phyloP scores from a whole-genome alignment of 208 protist genomes.

The Leishmania aethiopica region DNA sequence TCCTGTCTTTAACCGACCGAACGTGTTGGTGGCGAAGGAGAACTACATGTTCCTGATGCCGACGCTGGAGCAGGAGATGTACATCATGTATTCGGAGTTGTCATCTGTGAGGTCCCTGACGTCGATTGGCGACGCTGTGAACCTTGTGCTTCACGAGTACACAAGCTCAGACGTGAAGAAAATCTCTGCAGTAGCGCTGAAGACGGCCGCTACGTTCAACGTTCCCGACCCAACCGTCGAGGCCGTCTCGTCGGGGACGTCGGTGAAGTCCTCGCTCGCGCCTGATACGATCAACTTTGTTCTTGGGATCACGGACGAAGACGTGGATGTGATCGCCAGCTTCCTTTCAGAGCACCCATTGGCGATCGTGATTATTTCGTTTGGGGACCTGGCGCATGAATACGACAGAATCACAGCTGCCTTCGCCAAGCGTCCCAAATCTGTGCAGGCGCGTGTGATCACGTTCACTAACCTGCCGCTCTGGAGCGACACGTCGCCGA shows the following conservation, averaged over 20 bases:
- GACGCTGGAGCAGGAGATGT: constrained; percentile 64
- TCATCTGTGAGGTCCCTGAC: not conserved
- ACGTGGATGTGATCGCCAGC: constrained; percentile 14
- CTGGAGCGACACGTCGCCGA: constrained; percentile 35
- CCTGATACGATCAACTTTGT: not conserved
- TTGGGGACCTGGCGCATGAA: constrained; percentile 33
- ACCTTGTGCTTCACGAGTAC: not conserved
- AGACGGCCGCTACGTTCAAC: not conserved
- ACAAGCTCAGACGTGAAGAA: not conserved
- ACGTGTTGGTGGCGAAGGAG: not conserved
- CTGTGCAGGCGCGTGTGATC: constrained; percentile 31
- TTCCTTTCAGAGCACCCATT: constrained; percentile 21
- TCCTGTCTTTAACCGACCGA: not conserved
- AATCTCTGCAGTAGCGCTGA: not conserved
- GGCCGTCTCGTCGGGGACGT: not conserved
- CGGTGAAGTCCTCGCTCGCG: not conserved
- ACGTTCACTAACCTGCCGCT: constrained; percentile 49
- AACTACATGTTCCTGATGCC: constrained; percentile 21
- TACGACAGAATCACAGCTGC: constrained; percentile 20
- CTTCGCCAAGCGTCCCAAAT: constrained; percentile 9
- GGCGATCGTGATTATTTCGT: constrained; percentile 32
- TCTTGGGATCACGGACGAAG: constrained; percentile 14
- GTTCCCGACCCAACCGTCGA: not conserved
- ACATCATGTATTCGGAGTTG: constrained; percentile 19
- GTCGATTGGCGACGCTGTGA: not conserved